Conservation (phyloP, 2,329 filamentous ascomycete species). For the Stachybotrys elegans region DNA sequence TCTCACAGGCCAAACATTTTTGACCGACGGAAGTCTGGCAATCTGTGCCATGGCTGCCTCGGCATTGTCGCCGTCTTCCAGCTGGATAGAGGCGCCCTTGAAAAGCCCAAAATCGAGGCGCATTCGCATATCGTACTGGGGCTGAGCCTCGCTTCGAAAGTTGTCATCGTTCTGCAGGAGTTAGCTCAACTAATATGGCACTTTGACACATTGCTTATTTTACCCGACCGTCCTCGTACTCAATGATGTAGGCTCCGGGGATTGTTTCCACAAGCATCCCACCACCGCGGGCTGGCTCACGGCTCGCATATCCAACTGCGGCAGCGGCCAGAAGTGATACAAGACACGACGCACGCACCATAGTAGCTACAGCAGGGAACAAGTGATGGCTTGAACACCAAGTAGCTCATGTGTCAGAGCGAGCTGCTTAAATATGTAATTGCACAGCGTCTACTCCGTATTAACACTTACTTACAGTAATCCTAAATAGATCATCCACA, state of each 20-base stretch:
- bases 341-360: too few relatives aligned
- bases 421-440: too few relatives aligned
- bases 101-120: slow-evolving; percentile 47
- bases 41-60: slow-evolving; percentile 37
- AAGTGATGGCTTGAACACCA: too few relatives aligned
- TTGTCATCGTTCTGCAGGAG: slow-evolving; percentile 31
- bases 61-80: slow-evolving; percentile 40
- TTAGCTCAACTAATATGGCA: slow-evolving; percentile 10
- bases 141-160: slow-evolving; percentile 30
- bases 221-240: slow-evolving; percentile 46
- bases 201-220: slow-evolving; percentile 8
- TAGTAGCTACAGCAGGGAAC: too few relatives aligned
- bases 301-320: too few relatives aligned
- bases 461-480: too few relatives aligned
- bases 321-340: too few relatives aligned
- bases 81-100: slow-evolving; percentile 50
- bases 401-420: too few relatives aligned
- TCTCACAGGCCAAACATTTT: slow-evolving; percentile 44
- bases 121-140: slow-evolving; percentile 37
- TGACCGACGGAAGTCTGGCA: slow-evolving; percentile 37
- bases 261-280: too few relatives aligned
- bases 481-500: too few relatives aligned
- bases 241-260: slow-evolving; percentile 47
- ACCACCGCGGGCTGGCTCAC: too few relatives aligned
- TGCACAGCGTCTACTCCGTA: too few relatives aligned